These are phyloP conservation scores for Sporormia fimetaria DNA, from an alignment of 495 filamentous ascomycete genomes.

Conservation along the genomic window DNA sequence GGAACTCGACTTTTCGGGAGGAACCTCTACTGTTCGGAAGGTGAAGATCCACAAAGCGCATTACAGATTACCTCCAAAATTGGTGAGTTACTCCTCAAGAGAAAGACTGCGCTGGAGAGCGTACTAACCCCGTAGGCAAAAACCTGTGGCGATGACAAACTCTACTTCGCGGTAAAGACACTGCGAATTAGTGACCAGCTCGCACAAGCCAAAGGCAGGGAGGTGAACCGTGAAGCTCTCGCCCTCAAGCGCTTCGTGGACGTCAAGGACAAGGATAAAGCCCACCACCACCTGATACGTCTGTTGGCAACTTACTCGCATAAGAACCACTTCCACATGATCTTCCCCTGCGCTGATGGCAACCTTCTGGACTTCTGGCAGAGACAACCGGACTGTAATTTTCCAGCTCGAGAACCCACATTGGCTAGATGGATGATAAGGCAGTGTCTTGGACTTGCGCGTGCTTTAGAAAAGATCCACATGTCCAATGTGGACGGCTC, in stretches of 20 bases:
- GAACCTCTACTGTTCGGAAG: constrained; percentile 1
- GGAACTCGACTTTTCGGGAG: neutral
- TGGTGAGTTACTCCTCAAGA: neutral
- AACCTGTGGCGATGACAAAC: constrained; percentile 1
- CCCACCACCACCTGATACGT: constrained; percentile 6
- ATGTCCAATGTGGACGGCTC: neutral
- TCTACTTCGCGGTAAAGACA: constrained; percentile 1
- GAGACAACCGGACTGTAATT: neutral
- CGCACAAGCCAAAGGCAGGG: neutral
- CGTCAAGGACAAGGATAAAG: no score
- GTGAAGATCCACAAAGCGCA: constrained; percentile 7
- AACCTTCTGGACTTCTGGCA: constrained; percentile 12
- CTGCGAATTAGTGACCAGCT: neutral
- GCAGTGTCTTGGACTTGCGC: constrained; percentile 6
- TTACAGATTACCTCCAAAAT: constrained; percentile 1
- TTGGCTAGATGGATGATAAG: constrained; percentile 6
- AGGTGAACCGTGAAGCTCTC: neutral
- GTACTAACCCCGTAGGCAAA: neutral
- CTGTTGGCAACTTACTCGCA: constrained; percentile 6
- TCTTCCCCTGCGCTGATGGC: constrained; percentile 11
- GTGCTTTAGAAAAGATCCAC: constrained; percentile 4
- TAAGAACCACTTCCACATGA: constrained; percentile 1
- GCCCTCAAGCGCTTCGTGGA: neutral
- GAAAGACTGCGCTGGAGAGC: neutral
- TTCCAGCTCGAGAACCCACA: neutral